phyloP scores from a whole-genome alignment of 352 stramenopile species.

The Peronospora destructor region DNA sequence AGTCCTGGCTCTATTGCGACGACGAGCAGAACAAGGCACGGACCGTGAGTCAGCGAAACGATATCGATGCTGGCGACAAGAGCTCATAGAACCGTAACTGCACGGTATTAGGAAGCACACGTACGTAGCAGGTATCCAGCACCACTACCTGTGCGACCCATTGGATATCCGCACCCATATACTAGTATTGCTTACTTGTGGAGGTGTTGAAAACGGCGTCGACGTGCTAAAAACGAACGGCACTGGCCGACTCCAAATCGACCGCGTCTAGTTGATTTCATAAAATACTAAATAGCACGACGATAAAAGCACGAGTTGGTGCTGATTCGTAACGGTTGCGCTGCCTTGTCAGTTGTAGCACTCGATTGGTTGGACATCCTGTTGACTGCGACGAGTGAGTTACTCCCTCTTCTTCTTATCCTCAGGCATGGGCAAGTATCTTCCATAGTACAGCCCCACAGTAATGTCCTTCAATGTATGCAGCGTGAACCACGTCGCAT shows the following conservation, averaged over 20 bases:
- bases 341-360: not conserved
- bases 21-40: not conserved
- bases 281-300: not conserved
- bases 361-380: not conserved
- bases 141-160: no score
- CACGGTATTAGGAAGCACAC: not conserved
- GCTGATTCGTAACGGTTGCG: not conserved
- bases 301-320: not conserved
- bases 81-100: not conserved
- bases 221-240: not conserved
- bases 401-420: constrained; percentile 17
- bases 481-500: constrained; percentile 38
- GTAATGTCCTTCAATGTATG: constrained; percentile 41
- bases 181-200: no score
- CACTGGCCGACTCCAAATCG: not conserved
- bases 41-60: constrained; percentile 7
- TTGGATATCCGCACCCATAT: no score
- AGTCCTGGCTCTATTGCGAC: not conserved
- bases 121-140: no score
- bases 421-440: constrained; percentile 23
- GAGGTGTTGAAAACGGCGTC: not conserved
- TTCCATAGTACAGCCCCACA: constrained; percentile 35
- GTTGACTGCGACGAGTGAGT: not conserved
- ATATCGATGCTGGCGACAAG: not conserved
- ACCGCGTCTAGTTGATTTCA: no score